Evolutionary conservation across 2,329 filamentous ascomycete genomes (phyloP), one percentile per base, ranked within the genome.

Genomic region (Raffaelea albimanens): DNA sequence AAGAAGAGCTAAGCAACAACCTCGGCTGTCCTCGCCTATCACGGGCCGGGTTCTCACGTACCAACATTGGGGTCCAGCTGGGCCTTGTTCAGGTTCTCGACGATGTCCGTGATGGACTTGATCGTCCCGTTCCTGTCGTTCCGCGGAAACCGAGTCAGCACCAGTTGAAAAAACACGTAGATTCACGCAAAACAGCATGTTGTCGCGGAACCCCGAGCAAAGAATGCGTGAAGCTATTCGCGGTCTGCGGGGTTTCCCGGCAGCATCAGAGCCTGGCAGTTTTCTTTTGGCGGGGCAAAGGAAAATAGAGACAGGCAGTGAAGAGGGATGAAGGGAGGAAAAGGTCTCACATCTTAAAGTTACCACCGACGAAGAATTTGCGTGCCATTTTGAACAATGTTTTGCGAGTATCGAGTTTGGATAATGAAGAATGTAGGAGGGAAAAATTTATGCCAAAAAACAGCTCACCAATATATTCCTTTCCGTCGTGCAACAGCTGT

Each of bases 291-390:
- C 43, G n/a, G 42, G 34, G 23, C 47, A 45, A 33, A 25, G 45
- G 44, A 50, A 53, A 55, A 52, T 50, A 54, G 56, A 53, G 57
- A 53, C 51, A 54, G 52, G 48, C 58, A 50, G 59, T 55, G 55
- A 56, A 25, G 16, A 18, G 22, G 29, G 8, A 51, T n/a, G 59
- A 52, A 55, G 46, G 34, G 20, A 25, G 23, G 11, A 25, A 11
- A 67, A 78, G 65, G n/a, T n/a, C n/a, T n/a, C 73, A 95, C 90
- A 97, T 97, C 80, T 98, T 97, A 77, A 97, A 97, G 84, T 98
- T 98, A 66, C 90, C 90, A 70, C 90, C 90, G 69, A 95, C 87
- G 69, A 95, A 95, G 78, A 95, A 95, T 76, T 89, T 85, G 76
- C 89, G 89, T 79, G 83, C 78, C 89, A 95, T 95, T 62, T 63